These are phyloP conservation scores for Mortierella sp. DNA, from an alignment of 371 early-diverging fungal species.

Conservation along the genomic window DNA sequence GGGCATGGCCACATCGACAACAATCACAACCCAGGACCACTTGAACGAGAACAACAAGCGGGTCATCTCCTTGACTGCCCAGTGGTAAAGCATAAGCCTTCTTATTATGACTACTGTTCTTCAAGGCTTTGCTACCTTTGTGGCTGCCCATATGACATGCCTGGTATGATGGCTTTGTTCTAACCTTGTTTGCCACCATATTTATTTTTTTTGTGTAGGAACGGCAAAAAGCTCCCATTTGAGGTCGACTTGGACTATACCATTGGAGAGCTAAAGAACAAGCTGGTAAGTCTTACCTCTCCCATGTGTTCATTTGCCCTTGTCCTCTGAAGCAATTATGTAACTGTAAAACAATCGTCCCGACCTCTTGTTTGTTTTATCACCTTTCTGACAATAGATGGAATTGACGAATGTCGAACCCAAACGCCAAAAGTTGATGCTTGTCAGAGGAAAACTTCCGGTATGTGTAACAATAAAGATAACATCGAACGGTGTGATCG, in stretches of 20 bases:
- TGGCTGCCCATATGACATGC: not conserved
- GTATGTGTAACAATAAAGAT: conserved; percentile 23
- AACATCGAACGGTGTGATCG: not conserved
- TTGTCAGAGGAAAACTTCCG: conserved; percentile 70
- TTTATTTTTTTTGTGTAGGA: conserved; percentile 20
- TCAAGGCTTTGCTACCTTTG: not conserved
- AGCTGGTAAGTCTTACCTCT: conserved; percentile 29
- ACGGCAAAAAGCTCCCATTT: conserved; percentile 53
- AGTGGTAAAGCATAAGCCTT: conserved; percentile 30
- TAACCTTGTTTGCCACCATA: not conserved
- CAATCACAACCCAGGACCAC: not conserved
- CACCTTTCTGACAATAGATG: conserved; percentile 15
- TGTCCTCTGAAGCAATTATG: not conserved
- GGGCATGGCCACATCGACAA: not conserved
- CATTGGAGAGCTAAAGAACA: conserved; percentile 53
- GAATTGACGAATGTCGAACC: conserved; percentile 71
- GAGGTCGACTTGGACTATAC: conserved; percentile 51
- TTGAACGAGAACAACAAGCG: conserved; percentile 44
- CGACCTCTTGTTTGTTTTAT: not conserved
- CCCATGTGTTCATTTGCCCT: not conserved
- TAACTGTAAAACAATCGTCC: not conserved
- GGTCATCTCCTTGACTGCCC: conserved; percentile 48
- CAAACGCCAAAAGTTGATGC: conserved; percentile 69
- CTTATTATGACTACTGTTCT: not conserved
- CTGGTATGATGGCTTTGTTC: not conserved